A percentile compares a stretch with the other conserved stretches of the same genome.
Conservation (phyloP, 2,329 filamentous ascomycete species). For the Epicoccum nigrum region DNA sequence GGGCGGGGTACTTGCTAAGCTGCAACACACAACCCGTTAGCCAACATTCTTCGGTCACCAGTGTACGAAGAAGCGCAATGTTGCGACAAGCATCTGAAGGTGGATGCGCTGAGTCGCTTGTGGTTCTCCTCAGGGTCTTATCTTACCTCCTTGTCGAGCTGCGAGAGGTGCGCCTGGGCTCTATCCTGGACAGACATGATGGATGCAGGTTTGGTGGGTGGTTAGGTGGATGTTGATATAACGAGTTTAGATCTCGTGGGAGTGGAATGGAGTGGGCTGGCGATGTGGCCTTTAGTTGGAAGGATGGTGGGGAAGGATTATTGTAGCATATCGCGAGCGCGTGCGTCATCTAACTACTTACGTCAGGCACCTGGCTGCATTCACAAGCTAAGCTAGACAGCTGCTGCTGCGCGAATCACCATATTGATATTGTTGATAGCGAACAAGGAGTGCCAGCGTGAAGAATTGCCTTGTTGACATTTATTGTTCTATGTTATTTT, state of each 20-base stretch:
- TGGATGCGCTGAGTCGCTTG: background rate
- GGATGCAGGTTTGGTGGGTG: slow-evolving; percentile 18
- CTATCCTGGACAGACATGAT: slow-evolving; percentile 79
- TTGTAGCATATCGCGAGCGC: slow-evolving; percentile 25
- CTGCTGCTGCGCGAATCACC: slow-evolving; percentile 18
- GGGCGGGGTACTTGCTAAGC: slow-evolving; percentile 83
- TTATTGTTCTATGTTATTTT: no score
- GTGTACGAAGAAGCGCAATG: background rate
- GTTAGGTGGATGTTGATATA: slow-evolving; percentile 4
- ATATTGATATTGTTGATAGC: background rate
- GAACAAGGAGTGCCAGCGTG: background rate
- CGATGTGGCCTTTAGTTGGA: slow-evolving; percentile 25
- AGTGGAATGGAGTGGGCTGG: slow-evolving; percentile 16
- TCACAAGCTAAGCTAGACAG: slow-evolving; percentile 38
- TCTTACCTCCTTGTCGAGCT: slow-evolving; percentile 83
- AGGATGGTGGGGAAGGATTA: slow-evolving; percentile 29
- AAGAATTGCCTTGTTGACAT: no score
- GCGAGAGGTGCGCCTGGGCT: slow-evolving; percentile 75
- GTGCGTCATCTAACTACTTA: slow-evolving; percentile 43
- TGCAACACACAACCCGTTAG: slow-evolving; percentile 50
- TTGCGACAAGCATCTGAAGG: background rate
- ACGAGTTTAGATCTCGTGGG: slow-evolving; percentile 20
- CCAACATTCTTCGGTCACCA: slow-evolving; percentile 5
- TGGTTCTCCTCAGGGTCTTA: slow-evolving; percentile 1
- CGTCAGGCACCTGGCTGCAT: slow-evolving; percentile 31